Percentiles rank a stretch among this genome's conserved stretches.
Conservation (phyloP, 2,329 filamentous ascomycete species). For the Dactylella cylindrospora region DNA sequence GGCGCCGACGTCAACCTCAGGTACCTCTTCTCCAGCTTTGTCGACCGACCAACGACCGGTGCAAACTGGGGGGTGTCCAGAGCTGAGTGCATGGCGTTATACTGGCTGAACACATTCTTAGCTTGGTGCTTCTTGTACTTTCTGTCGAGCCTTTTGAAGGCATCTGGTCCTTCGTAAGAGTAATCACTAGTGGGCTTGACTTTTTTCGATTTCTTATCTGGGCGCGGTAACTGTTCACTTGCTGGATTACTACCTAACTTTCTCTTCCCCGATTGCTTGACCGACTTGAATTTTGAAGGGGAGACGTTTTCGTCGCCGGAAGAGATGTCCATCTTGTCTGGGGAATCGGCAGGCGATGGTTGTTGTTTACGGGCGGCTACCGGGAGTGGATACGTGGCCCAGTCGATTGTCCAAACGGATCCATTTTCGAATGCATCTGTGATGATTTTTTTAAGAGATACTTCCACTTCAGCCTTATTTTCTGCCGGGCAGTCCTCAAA, state of each 20-base stretch:
- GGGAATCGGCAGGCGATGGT: conserved; percentile 3
- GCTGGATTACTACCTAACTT: conserved; percentile 42
- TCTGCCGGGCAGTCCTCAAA: conserved; percentile 59
- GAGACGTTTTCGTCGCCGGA: conserved; percentile 32
- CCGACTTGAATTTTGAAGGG: conserved; percentile 8
- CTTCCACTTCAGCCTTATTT: conserved; percentile 68
- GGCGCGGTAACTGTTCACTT: conserved; percentile 30
- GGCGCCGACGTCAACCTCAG: conserved; percentile 89
- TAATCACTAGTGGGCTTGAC: conserved; percentile 49
- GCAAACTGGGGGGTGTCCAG: conserved; percentile 54
- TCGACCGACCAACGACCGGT: conserved; percentile 82
- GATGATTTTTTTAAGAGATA: conserved; percentile 82
- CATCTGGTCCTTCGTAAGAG: conserved; percentile 46
- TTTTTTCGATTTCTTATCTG: conserved; percentile 38
- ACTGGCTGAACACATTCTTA: conserved; percentile 51
- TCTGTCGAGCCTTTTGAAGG: conserved; percentile 37
- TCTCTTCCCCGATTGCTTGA: conserved; percentile 26
- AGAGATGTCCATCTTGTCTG: conserved; percentile 40
- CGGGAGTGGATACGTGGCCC: conserved; percentile 75
- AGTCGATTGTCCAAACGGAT: conserved; percentile 73
- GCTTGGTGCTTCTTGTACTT: conserved; percentile 36
- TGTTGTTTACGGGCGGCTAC: conserved; percentile 50
- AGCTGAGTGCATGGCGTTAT: conserved; percentile 56
- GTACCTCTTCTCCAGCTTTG: conserved; percentile 87
- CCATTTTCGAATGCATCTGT: conserved; percentile 74